Evolutionary conservation across 495 filamentous ascomycete genomes (phyloP).

Genomic region (Penicillium canescens): DNA sequence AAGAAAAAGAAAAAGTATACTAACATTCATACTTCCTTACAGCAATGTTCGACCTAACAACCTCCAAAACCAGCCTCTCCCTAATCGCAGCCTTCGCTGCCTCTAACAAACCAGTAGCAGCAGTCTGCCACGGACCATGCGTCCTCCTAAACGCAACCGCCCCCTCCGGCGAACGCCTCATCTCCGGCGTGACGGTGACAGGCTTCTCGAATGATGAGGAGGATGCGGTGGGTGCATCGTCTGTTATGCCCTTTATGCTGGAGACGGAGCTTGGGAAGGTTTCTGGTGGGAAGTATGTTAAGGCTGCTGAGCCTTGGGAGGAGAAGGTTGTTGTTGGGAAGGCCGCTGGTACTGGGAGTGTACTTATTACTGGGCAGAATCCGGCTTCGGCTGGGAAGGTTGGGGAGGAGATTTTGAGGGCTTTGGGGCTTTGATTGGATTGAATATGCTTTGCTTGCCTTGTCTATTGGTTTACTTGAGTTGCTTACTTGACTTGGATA

Average conservation of each 20-base stretch:
- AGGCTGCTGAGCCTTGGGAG: conserved; percentile 58
- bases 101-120: conserved; percentile 60
- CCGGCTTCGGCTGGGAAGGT: conserved; percentile 63
- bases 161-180: conserved; percentile 47
- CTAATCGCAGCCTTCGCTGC: conserved; percentile 62
- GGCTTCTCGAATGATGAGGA: conserved; percentile 73
- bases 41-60: conserved; percentile 72
- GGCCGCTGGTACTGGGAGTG: conserved; percentile 36
- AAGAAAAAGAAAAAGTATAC: neutral
- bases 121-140: conserved; percentile 69
- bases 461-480: neutral
- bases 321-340: conserved; percentile 59
- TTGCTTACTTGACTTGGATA: neutral
- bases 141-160: conserved; percentile 60
- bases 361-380: conserved; percentile 75
- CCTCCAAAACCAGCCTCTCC: conserved; percentile 48
- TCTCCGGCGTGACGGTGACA: conserved; percentile 60
- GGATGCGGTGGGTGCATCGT: conserved; percentile 45
- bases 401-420: conserved; percentile 50
- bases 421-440: conserved; percentile 28
- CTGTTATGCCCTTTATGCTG: conserved; percentile 62
- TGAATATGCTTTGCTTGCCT: neutral
- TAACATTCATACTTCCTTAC: neutral
- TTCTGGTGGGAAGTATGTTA: conserved; percentile 55
- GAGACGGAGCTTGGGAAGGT: conserved; percentile 57